Conservation (phyloP, 176 grass and related monocot genomes). For the Aegilops bicornis region DNA sequence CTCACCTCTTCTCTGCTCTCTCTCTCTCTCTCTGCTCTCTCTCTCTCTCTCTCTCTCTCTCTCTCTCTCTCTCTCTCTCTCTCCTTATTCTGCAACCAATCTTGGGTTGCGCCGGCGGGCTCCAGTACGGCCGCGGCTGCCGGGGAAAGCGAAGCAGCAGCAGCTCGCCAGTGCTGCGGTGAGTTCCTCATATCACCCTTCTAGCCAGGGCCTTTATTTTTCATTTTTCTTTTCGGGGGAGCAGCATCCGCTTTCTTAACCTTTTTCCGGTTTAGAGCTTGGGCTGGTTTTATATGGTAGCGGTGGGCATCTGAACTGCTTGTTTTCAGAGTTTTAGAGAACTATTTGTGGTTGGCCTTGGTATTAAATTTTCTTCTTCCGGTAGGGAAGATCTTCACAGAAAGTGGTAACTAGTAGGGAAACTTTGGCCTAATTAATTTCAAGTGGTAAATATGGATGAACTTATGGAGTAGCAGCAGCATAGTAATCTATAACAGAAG, state of each 20-base stretch:
- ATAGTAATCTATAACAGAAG: too few species aligned
- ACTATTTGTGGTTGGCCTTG: neutral
- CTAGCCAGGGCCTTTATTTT: neutral
- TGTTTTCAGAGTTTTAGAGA: neutral
- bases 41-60: too few species aligned
- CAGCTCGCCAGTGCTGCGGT: constrained; percentile 14
- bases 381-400: neutral
- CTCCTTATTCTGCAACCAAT: constrained; percentile 6
- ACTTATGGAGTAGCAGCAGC: neutral
- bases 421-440: neutral
- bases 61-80: too few species aligned
- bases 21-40: constrained; percentile 18
- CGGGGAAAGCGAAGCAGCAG: neutral
- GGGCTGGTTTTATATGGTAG: neutral
- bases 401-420: neutral
- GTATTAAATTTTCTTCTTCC: neutral
- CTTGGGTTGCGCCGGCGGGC: constrained; percentile 5
- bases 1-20: neutral
- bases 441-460: neutral
- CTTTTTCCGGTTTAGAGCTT: neutral
- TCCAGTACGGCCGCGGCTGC: neutral
- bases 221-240: neutral
- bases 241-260: neutral
- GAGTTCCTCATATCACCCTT: constrained; percentile 20
- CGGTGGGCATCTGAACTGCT: neutral